Evolutionary conservation across 257 asterid species (phyloP), one percentile per base, ranked within the genome.

Genomic region (Fraxinus americana): DNA sequence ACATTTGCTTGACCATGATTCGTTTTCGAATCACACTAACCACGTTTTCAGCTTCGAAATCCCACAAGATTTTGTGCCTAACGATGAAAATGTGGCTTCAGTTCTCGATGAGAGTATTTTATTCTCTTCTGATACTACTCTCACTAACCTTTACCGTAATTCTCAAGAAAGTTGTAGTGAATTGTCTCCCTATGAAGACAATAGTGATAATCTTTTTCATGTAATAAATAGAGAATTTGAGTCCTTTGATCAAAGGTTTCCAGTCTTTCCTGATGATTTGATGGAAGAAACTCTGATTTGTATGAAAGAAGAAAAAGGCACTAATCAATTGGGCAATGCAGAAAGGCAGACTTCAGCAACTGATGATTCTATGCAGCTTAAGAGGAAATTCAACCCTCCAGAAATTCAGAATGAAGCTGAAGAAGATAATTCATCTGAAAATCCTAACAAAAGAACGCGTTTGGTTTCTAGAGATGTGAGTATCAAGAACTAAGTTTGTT

Each of bases 121-220:
- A 1, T 17, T 70, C 69, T 72, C 50, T 70, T 78, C 65, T 63
- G 76, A 69, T 77, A 30, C 68, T 82, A 2, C 3, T 43, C 27
- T 25, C 48, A 19, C n/a, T 65, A 59, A 75, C 74, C 79, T 79
- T 57, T 71, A 71, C 8, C 52, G 72, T 79, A 19, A 77, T 36
- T 84, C 86, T 79, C 90, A 86, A 81, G 87, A 86, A 69, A 82
- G 86, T 75, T 78, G 87, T 86, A 75, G 39, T 32, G 27, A 17
- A 54, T 19, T 54, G 11, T 5, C 27, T 54, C 65, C 65, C 29
- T 5, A 17, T 54, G 65, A 54, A n/a, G 65, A 21, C 27, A 75
- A 73, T 81, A 80, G 70, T 9, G 30, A 43, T 30, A 76, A 82
- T 11, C 19, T 61, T 30, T 16, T 79, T 50, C 77, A 75, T 66